phyloP scores from a whole-genome alignment of 768 basidiomycete genomes.

The Tulasnella sp. region DNA sequence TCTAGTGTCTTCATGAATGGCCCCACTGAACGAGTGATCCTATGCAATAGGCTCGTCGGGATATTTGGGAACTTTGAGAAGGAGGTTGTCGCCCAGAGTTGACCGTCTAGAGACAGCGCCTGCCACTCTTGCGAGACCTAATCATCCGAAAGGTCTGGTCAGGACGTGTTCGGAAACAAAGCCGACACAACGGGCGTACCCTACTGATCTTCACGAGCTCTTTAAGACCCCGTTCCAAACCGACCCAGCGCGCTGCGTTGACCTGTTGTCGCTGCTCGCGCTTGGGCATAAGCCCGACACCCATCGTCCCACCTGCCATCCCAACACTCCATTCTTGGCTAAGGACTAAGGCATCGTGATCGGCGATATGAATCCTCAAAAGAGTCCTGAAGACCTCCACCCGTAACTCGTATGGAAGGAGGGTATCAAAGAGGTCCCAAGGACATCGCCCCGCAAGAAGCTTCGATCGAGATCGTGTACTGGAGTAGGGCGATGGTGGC shows the following conservation, averaged over 20 bases:
- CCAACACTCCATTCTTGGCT: constrained; percentile 48
- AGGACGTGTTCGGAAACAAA: not conserved
- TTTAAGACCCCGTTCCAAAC: constrained; percentile 58
- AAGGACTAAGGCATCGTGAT: not conserved
- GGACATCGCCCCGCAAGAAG: not conserved
- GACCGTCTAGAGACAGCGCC: constrained; percentile 67
- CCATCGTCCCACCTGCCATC: constrained; percentile 44
- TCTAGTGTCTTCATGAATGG: constrained; percentile 55
- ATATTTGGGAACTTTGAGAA: constrained; percentile 52
- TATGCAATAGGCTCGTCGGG: constrained; percentile 35
- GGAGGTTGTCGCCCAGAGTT: constrained; percentile 67
- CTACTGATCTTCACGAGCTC: constrained; percentile 71
- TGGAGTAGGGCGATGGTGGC: not conserved
- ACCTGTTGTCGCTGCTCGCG: not conserved
- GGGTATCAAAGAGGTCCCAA: constrained; percentile 1
- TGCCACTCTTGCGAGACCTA: constrained; percentile 76
- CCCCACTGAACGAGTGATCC: constrained; percentile 46
- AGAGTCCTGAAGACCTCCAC: constrained; percentile 6
- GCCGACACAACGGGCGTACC: constrained; percentile 38
- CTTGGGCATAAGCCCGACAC: not conserved
- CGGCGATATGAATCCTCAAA: not conserved
- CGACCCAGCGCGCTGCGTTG: constrained; percentile 44
- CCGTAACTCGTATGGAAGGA: constrained; percentile 12
- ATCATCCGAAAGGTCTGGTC: not conserved
- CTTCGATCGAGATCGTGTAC: not conserved